Evolutionary conservation across 164 flowering plant species (phyloP), one percentile per base, ranked within the genome.

Genomic region (Tetracentron sinense): DNA sequence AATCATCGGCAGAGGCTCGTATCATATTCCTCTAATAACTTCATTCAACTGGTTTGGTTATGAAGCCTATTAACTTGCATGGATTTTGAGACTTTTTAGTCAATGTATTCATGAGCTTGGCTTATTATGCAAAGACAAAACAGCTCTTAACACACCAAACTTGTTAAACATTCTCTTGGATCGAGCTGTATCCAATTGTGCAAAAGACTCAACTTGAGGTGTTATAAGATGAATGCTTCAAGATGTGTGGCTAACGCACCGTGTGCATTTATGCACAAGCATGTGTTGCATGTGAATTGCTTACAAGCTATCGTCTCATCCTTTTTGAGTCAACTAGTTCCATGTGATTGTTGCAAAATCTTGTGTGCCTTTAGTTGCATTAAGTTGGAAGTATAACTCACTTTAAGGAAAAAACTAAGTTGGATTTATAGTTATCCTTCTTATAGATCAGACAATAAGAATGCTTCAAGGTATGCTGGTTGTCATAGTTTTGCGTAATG

Each of bases 1-100:
- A 74, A 58, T 79, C 87, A 62, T 86, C 87, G 71, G 56, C 71
- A 63, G 87, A 88, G 94, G 97, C 64, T 16, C 2, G 69, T 72
- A 61, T 38, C 7, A 28, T 19, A 3, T 52, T 55, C n/a, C 66
- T 42, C 30, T 68, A 6, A n/a, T 14, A 10, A 14, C 12, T 61
- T n/a, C 26, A 21, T 26, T 33, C 14, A 28, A n/a, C 5, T 35
- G 28, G 21, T 62, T 42, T 55, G 3, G 17, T n/a, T 31, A 30
- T 65, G 23, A 35, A 22, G 20, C 17, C 54, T 27, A 20, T 0
- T 31, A 4, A 16, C 6, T 44, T 44, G 2, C 12, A 15, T 17
- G 10, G 31, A 25, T 19, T 25, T 31, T 47, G 20, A 23, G 47
- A 29, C 14, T 31, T 21, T 47, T 12, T 42, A 7, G 7, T n/a